These are phyloP conservation scores for Trametes sp. DNA, from an alignment of 1,284 basidiomycete genomes.

Conservation along the genomic window DNA sequence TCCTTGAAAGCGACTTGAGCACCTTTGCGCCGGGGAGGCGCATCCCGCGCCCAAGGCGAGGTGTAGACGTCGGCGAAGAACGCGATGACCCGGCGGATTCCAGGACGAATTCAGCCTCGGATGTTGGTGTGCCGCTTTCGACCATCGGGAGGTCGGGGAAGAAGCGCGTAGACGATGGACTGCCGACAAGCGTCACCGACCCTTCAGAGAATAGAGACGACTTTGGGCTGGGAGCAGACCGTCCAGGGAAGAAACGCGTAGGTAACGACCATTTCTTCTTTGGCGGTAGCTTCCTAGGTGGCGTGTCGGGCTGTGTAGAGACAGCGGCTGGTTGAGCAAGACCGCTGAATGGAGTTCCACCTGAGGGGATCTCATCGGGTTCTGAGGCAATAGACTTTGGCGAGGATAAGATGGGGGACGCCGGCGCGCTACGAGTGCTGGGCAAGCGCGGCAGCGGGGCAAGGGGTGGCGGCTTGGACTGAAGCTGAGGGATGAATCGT, in stretches of 20 bases:
- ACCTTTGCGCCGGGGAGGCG: slow-evolving; percentile 21
- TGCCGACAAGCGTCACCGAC: slow-evolving; percentile 25
- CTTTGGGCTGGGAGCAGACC: slow-evolving; percentile 18
- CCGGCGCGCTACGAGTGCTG: slow-evolving; percentile 9
- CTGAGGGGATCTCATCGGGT: not conserved
- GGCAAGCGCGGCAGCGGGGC: slow-evolving; percentile 11
- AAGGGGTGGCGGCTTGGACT: slow-evolving; percentile 16
- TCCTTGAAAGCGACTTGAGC: slow-evolving; percentile 23
- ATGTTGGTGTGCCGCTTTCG: slow-evolving; percentile 14
- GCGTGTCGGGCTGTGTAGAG: not conserved
- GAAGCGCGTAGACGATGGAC: slow-evolving; percentile 13
- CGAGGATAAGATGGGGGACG: slow-evolving; percentile 5
- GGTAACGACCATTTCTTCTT: slow-evolving; percentile 26
- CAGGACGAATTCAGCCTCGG: not conserved
- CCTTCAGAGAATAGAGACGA: slow-evolving; percentile 21
- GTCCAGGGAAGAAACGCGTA: slow-evolving; percentile 4
- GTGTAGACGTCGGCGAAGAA: slow-evolving; percentile 15
- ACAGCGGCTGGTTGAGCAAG: not conserved
- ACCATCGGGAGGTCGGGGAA: slow-evolving; percentile 21
- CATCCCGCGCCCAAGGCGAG: slow-evolving; percentile 8
- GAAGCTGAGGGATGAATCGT: slow-evolving; percentile 17
- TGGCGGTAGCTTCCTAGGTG: not conserved
- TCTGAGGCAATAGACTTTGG: slow-evolving; percentile 7
- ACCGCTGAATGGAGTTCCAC: not conserved
- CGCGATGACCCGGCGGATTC: not conserved